Conservation (phyloP, 2,329 filamentous ascomycete species). For the Sarocladium brachiariae region DNA sequence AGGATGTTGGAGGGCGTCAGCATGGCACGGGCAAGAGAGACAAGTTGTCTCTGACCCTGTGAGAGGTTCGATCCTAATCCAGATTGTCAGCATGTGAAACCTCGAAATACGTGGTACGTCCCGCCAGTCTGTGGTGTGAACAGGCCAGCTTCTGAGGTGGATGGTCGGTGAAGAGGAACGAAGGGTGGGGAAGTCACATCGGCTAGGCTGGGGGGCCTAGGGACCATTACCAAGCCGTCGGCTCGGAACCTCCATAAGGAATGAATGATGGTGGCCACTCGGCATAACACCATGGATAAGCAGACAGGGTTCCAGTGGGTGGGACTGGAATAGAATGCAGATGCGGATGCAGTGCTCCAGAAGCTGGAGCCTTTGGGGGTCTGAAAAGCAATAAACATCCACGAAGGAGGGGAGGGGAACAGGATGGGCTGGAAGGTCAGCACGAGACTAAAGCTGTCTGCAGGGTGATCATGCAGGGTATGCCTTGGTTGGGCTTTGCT, state of each 20-base stretch:
- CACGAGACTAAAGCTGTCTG: constrained; percentile 27
- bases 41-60: constrained; percentile 87
- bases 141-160: background rate
- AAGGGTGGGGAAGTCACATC: background rate
- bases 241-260: background rate
- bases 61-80: constrained; percentile 76
- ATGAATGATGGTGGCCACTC: background rate
- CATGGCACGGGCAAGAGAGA: constrained; percentile 88
- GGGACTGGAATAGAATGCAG: background rate
- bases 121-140: constrained; percentile 5
- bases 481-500: constrained; percentile 11
- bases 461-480: constrained; percentile 28
- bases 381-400: background rate
- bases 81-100: constrained; percentile 9
- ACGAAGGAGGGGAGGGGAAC: too few species aligned
- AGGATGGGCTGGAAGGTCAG: constrained; percentile 12
- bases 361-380: too few species aligned
- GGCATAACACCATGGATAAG: background rate
- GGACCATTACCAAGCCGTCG: constrained; percentile 1
- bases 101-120: background rate
- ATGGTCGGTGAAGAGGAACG: constrained; percentile 1
- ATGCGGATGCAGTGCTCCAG: background rate
- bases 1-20: constrained; percentile 95
- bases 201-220: too few species aligned
- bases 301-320: background rate